Percentiles rank a stretch among this genome's conserved stretches.
Evolutionary conservation across 2,329 filamentous ascomycete species (phyloP).

Genomic region (Neofusicoccum kwambonambiense): DNA sequence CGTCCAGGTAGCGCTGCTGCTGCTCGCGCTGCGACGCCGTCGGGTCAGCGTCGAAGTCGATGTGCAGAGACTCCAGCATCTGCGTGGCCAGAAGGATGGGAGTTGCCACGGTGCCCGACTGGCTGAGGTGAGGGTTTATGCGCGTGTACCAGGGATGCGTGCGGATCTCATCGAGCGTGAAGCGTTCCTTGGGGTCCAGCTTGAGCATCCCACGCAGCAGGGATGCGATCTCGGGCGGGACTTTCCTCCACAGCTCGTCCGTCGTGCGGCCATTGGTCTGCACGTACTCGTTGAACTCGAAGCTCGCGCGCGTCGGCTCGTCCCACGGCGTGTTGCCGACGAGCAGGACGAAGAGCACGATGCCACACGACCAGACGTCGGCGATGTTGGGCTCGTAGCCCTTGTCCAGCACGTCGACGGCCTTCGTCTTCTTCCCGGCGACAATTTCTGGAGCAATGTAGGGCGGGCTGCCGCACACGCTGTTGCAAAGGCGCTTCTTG

Average conservation of each 20-base stretch:
- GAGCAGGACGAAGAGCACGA: constrained; percentile 93
- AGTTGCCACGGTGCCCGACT: constrained; percentile 73
- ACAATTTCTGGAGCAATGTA: constrained; percentile 96
- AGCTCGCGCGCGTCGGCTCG: constrained; percentile 79
- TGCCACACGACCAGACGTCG: constrained; percentile 96
- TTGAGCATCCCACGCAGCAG: constrained; percentile 92
- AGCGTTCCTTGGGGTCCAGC: constrained; percentile 70
- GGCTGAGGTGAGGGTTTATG: constrained; percentile 71
- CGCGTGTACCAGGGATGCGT: constrained; percentile 94
- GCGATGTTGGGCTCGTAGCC: constrained; percentile 77
- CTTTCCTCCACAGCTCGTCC: constrained; percentile 79
- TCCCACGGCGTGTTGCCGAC: constrained; percentile 99
- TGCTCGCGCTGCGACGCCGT: constrained; percentile 48
- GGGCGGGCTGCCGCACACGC: constrained; percentile 91
- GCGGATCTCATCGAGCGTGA: constrained; percentile 82
- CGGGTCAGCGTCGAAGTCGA: constrained; percentile 76
- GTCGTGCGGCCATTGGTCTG: constrained; percentile 75
- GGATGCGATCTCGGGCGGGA: constrained; percentile 73
- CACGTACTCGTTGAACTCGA: constrained; percentile 87
- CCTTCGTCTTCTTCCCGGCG: constrained; percentile 48
- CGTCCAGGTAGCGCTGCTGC: constrained; percentile 37
- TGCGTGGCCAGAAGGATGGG: constrained; percentile 84
- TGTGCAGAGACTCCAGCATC: constrained; percentile 88
- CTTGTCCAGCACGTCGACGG: constrained; percentile 48
- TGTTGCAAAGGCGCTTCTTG: constrained; percentile 75